phyloP scores from a whole-genome alignment of 305 asterid species.

The Plantago lanceolata region DNA sequence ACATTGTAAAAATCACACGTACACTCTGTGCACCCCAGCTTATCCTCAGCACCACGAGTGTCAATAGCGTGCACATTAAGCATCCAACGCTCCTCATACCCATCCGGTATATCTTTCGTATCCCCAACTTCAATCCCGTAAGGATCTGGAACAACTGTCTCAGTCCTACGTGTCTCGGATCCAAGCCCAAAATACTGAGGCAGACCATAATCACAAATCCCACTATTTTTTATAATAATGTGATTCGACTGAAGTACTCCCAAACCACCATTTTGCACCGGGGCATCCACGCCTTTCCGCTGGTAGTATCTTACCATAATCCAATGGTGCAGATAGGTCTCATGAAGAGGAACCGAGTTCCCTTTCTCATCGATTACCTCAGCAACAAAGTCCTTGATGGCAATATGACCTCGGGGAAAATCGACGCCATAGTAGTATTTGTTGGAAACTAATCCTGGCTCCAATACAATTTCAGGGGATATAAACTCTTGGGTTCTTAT shows the following conservation, averaged over 20 bases:
- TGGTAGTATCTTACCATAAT: constrained; percentile 41
- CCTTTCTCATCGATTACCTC: constrained; percentile 61
- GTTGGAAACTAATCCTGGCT: constrained; percentile 52
- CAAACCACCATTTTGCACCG: neutral
- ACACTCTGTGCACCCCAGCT: constrained; percentile 62
- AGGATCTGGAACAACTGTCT: constrained; percentile 53
- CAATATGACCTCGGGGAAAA: constrained; percentile 69
- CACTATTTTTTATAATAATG: constrained; percentile 31
- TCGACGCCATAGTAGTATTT: constrained; percentile 41
- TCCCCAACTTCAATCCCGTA: constrained; percentile 60
- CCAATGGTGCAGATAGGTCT: constrained; percentile 78
- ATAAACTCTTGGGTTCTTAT: constrained; percentile 43
- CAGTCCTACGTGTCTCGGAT: constrained; percentile 62
- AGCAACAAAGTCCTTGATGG: constrained; percentile 52
- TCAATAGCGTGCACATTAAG: constrained; percentile 68
- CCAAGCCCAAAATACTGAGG: constrained; percentile 67
- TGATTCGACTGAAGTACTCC: constrained; percentile 27
- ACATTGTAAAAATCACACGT: constrained; percentile 61
- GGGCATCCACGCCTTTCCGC: constrained; percentile 27
- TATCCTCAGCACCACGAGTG: constrained; percentile 60
- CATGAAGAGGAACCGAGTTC: constrained; percentile 57
- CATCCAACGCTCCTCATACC: constrained; percentile 56
- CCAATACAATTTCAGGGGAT: constrained; percentile 45
- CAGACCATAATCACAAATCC: constrained; percentile 47
- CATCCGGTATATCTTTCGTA: constrained; percentile 40